phyloP scores from a whole-genome alignment of 2,329 filamentous ascomycete species.

The Fusarium sulawesiense region DNA sequence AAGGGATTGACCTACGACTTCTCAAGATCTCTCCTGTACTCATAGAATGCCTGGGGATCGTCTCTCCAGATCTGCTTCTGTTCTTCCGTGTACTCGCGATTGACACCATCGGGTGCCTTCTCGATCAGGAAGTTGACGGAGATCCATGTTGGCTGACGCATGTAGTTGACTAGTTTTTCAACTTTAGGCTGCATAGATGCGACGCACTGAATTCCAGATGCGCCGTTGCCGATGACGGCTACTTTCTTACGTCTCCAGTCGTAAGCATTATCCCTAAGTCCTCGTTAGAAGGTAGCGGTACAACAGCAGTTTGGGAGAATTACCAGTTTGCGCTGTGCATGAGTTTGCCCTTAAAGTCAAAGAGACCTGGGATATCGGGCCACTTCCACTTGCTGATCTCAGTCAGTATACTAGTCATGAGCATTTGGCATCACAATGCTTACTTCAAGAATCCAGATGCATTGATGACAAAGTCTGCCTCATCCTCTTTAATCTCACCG shows the following conservation, averaged over 20 bases:
- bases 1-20: background rate
- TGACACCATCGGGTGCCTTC: conserved; percentile 1
- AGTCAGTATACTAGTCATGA: background rate
- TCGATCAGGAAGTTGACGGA: conserved; percentile 8
- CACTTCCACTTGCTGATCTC: conserved; percentile 9
- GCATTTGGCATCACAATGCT: background rate
- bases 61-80: conserved; percentile 5
- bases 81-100: conserved; percentile 2
- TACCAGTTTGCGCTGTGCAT: conserved; percentile 14
- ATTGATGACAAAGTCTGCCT: conserved; percentile 17
- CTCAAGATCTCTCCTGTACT: conserved; percentile 7
- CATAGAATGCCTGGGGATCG: background rate
- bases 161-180: conserved; percentile 1
- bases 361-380: conserved; percentile 8
- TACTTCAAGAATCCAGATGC: conserved; percentile 9
- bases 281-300: background rate
- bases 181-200: conserved; percentile 5
- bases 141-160: conserved; percentile 11
- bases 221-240: conserved; percentile 3
- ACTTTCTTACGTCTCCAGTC: conserved; percentile 6
- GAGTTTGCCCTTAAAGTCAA: conserved; percentile 12
- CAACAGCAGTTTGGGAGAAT: accelerated
- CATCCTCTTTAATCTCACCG: conserved; percentile 2
- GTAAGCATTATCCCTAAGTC: background rate
- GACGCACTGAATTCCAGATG: conserved; percentile 7